Evolutionary conservation across 768 basidiomycete genomes (phyloP), one percentile per base, ranked within the genome.

Genomic region (Pulveroboletus sp.): DNA sequence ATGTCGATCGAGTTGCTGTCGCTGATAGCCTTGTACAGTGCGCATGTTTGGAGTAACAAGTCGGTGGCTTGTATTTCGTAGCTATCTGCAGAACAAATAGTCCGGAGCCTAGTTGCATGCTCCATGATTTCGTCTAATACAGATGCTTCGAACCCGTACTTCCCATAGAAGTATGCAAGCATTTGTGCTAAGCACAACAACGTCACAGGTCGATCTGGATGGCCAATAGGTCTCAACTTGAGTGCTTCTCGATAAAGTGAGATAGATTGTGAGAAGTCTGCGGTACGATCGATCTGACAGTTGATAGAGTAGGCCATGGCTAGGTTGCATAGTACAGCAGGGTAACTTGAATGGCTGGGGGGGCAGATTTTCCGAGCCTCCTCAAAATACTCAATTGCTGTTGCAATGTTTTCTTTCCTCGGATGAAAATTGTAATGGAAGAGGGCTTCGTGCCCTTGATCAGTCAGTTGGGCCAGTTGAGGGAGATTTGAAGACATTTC

Each of bases 281-380:
- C 3, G 6, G 13, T 17, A 7, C 20, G 29, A 4, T 36, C 23
- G 6, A 36, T n/a, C 19, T 45, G 51, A 9, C 22, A 51, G 2
- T 13, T 20, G 31, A 46, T 40, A 17, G 41, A 47, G 2, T 34
- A 4, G n/a, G 45, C 48, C 2, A 7, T 39, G 4, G 49, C 59
- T 4, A 57, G 37, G 29, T 60, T 60, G 11, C 17, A 57, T 1
- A 57, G 34, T 2, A 26, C 51, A n/a, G 42, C 47, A 2, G 49
- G 46, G 13, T 16, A 38, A 30, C 37, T 20, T 9, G n/a, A 27
- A 27, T 50, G 19, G 6, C 17, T 38, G 2, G 11, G 2, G 3
- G 45, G 37, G 30, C 59, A 60, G 10, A 11, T 12, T 2, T 29
- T 8, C 4, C 54, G 45, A 6, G 56, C 56, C 8, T 3, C 13